These are phyloP conservation scores for Ceratocystis albifundus DNA, from an alignment of 2,329 filamentous ascomycete genomes.

Conservation along the genomic window DNA sequence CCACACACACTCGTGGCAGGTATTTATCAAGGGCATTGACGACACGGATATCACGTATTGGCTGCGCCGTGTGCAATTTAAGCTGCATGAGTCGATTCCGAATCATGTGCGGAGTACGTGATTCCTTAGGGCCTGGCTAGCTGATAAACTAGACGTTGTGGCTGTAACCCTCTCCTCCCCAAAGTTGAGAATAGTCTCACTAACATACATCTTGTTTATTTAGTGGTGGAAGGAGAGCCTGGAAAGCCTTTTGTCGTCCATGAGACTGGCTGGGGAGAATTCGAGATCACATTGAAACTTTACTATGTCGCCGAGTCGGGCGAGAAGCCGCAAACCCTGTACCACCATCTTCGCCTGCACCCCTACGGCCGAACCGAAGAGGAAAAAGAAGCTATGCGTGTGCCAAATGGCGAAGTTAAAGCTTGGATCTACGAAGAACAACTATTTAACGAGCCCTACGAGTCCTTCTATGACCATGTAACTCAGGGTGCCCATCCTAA, in stretches of 20 bases:
- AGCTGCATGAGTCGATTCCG: slow-evolving; percentile 91
- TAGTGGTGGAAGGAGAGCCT: slow-evolving; percentile 58
- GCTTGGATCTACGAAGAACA: slow-evolving; percentile 86
- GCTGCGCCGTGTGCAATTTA: slow-evolving; percentile 95
- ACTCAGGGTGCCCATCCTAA: slow-evolving; percentile 56
- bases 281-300: slow-evolving; percentile 88
- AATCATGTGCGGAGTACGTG: slow-evolving; percentile 68
- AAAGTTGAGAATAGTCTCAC: background rate
- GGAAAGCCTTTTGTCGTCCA: slow-evolving; percentile 66
- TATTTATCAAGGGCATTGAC: slow-evolving; percentile 84
- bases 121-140: background rate
- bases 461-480: slow-evolving; percentile 78
- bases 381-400: slow-evolving; percentile 50
- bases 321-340: slow-evolving; percentile 92
- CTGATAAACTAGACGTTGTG: no score
- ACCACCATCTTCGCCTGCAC: slow-evolving; percentile 83
- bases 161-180: background rate
- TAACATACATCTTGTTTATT: background rate
- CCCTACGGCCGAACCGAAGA: slow-evolving; percentile 77
- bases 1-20: slow-evolving; percentile 93
- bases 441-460: slow-evolving; percentile 93
- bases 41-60: slow-evolving; percentile 88
- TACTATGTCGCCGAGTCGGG: slow-evolving; percentile 80
- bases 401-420: slow-evolving; percentile 52
- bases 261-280: slow-evolving; percentile 97